Evolutionary conservation across 1,284 basidiomycete genomes (phyloP), one percentile per base, ranked within the genome.

Genomic region (Boletus chippewaensis): DNA sequence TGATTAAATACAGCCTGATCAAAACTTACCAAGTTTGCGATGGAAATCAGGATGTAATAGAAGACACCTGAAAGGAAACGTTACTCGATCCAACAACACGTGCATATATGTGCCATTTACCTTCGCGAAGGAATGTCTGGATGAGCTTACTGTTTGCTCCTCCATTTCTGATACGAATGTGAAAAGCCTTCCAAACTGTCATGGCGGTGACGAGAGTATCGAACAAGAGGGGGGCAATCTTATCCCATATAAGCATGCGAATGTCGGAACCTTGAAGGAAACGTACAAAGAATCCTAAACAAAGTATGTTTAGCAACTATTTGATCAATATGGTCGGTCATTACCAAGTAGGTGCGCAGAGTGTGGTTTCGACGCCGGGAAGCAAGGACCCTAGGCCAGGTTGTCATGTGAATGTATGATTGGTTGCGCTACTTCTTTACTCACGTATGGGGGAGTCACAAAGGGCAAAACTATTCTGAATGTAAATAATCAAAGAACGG

Each of bases 41-140:
- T 79, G 13, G 86, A 87, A 61, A 89, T 89, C 57, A 89, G 67
- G 52, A 89, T 76, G 62, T 87, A 89, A 62, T 89, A 89, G 64
- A 87, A 89, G 52, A 89, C 79, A 54, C 86, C 83, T 86, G 54
- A 3, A 4, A 31, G 31, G 20, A 38, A 34, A 36, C 15, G 49
- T 45, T 55, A 55, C 51, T 34, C 18, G 12, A 32, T 43, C n/a
- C 41, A 47, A 41, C 40, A 48, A 41, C 32, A 39, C 13, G 38
- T 49, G 51, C 16, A 35, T 35, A 40, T 44, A 57, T 46, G 16
- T 12, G 39, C 42, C 36, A 62, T 64, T 36, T 62, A 82, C 83
- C 86, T 74, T 89, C 87, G 45, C 84, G 83, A 58, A 89, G 71
- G 68, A 88, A 88, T 22, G 87, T 89, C 63, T 88, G 86, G 53